A percentile compares a stretch with the other conserved stretches of the same genome.
Conservation (phyloP, 257 asterid species). For the Rauvolfia tetraphylla region DNA sequence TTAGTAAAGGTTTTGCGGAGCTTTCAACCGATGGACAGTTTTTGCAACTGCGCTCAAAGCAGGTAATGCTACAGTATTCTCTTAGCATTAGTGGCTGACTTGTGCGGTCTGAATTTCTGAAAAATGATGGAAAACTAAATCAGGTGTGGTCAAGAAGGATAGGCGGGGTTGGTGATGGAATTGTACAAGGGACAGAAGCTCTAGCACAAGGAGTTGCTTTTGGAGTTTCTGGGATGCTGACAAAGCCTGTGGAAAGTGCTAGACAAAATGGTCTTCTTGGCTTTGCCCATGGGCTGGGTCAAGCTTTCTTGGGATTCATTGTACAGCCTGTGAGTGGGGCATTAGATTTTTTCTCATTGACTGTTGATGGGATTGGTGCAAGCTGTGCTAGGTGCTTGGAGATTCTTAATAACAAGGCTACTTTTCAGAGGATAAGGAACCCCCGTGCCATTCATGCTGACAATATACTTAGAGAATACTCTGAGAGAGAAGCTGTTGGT, state of each 20-base stretch:
- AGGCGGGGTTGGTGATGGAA: constrained; percentile 97
- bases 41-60: constrained; percentile 93
- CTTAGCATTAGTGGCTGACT: neutral
- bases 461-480: constrained; percentile 71
- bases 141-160: constrained; percentile 96
- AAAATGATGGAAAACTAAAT: neutral
- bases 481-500: constrained; percentile 87
- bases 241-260: constrained; percentile 93
- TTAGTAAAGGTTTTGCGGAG: constrained; percentile 98
- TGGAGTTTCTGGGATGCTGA: constrained; percentile 91
- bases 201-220: constrained; percentile 97
- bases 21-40: constrained; percentile 99
- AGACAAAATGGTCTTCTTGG: constrained; percentile 94
- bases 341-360: constrained; percentile 86
- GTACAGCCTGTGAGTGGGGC: constrained; percentile 99
- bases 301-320: constrained; percentile 81
- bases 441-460: constrained; percentile 92
- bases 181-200: constrained; percentile 98
- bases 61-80: constrained; percentile 42
- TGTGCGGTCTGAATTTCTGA: constrained; percentile 11
- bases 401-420: constrained; percentile 66
- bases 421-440: constrained; percentile 67
- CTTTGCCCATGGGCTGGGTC: constrained; percentile 98
- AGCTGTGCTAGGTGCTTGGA: constrained; percentile 97
- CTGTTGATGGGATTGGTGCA: constrained; percentile 97